These are phyloP conservation scores for Globisporangium middletonii DNA, from an alignment of 352 stramenopile genomes.

Conservation along the genomic window DNA sequence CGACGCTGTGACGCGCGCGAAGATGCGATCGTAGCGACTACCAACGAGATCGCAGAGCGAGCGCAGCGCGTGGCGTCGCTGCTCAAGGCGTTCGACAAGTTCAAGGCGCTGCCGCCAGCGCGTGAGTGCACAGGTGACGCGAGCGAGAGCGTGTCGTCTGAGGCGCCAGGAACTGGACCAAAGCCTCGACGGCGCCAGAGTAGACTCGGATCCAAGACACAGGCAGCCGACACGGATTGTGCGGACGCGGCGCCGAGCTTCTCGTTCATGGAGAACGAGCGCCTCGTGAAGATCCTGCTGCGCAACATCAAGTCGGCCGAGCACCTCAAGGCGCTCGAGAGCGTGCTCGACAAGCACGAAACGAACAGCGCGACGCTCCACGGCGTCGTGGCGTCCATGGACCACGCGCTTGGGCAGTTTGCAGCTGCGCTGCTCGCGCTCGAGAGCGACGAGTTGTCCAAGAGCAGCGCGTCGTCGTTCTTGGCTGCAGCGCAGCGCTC, in stretches of 20 bases:
- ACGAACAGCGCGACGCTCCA: constrained; percentile 28
- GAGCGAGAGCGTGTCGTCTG: too few species aligned
- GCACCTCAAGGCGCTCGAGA: constrained; percentile 40
- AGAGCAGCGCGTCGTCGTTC: constrained; percentile 5
- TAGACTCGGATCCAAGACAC: not conserved
- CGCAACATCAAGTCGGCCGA: constrained; percentile 60
- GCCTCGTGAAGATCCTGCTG: constrained; percentile 62
- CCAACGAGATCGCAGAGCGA: constrained; percentile 2
- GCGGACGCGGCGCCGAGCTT: constrained; percentile 14
- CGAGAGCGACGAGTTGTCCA: not conserved
- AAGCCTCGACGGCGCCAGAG: constrained; percentile 9
- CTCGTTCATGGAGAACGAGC: constrained; percentile 70
- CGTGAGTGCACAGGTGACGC: too few species aligned
- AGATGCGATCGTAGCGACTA: constrained; percentile 3
- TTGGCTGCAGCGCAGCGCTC: constrained; percentile 6
- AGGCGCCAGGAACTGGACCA: too few species aligned
- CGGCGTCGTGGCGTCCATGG: constrained; percentile 22
- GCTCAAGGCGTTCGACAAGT: constrained; percentile 39
- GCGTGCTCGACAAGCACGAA: constrained; percentile 44
- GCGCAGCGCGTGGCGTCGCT: constrained; percentile 23
- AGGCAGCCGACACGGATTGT: too few species aligned
- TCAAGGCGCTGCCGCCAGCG: constrained; percentile 15
- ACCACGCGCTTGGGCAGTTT: constrained; percentile 25
- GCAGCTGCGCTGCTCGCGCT: constrained; percentile 13
- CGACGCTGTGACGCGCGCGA: not conserved